phyloP scores from a whole-genome alignment of 1,139 yeast genomes.

The Scheffersomyces cryptocercus region DNA sequence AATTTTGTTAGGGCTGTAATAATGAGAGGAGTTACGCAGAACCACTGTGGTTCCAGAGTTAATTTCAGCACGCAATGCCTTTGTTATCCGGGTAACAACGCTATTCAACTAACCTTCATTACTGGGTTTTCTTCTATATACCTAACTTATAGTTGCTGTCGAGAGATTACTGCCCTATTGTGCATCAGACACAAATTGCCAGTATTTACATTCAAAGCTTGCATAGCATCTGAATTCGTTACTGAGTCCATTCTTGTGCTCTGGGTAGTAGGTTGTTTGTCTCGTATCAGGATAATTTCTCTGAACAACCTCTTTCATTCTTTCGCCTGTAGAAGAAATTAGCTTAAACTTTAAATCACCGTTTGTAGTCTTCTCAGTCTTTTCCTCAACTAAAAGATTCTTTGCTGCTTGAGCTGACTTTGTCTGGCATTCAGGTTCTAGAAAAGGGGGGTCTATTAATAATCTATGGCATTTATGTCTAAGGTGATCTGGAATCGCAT shows the following conservation, averaged over 20 bases:
- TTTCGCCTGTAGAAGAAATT: slow-evolving; percentile 83
- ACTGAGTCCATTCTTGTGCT: slow-evolving; percentile 81
- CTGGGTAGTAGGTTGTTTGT: slow-evolving; percentile 70
- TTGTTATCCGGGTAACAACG: slow-evolving; percentile 9
- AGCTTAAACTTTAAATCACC: slow-evolving; percentile 53
- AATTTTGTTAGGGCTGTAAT: slow-evolving; percentile 6
- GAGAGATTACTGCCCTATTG: background rate
- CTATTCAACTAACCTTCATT: background rate
- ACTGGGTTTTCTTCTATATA: too few species aligned
- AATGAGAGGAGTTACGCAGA: background rate
- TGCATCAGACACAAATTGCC: slow-evolving; percentile 27
- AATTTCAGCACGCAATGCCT: slow-evolving; percentile 1
- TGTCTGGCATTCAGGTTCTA: slow-evolving; percentile 77
- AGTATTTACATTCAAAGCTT: slow-evolving; percentile 53
- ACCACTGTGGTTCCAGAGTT: background rate
- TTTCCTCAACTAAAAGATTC: slow-evolving; percentile 50
- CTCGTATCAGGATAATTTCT: slow-evolving; percentile 64
- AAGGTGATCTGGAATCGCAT: slow-evolving; percentile 57
- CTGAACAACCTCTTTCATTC: slow-evolving; percentile 66
- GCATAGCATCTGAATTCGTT: slow-evolving; percentile 90
- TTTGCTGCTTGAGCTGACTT: slow-evolving; percentile 73
- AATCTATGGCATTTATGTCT: slow-evolving; percentile 68
- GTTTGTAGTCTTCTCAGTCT: slow-evolving; percentile 29
- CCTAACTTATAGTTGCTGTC: background rate
- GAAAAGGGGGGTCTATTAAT: slow-evolving; percentile 87